phyloP scores from a whole-genome alignment of 208 protist species.

The Ichthyophonus hoferi region DNA sequence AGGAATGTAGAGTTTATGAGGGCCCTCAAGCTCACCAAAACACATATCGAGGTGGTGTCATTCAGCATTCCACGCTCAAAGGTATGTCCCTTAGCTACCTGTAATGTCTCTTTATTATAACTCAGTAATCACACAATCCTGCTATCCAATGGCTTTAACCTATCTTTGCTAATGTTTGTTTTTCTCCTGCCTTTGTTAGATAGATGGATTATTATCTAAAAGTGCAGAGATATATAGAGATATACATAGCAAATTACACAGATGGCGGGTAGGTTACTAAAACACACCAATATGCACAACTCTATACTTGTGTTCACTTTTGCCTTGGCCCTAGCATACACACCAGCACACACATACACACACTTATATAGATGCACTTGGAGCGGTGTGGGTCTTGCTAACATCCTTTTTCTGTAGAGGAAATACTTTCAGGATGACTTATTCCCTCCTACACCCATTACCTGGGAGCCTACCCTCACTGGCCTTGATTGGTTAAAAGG shows the following conservation, averaged over 20 bases:
- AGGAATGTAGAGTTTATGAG: not conserved
- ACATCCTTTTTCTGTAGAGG: not conserved
- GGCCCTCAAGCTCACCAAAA: not conserved
- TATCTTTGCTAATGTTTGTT: too few relatives aligned
- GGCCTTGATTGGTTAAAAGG: not conserved
- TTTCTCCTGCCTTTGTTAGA: too few relatives aligned
- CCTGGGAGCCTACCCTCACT: not conserved
- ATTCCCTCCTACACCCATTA: not conserved
- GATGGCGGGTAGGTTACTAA: too few relatives aligned
- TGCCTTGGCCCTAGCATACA: not conserved
- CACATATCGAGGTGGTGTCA: not conserved
- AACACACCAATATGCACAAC: too few relatives aligned
- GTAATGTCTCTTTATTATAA: too few relatives aligned
- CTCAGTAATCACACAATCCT: too few relatives aligned
- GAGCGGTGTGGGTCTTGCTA: not conserved
- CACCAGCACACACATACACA: not conserved
- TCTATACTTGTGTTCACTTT: too few relatives aligned
- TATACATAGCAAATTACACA: too few relatives aligned
- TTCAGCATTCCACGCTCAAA: not conserved
- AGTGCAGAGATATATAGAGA: too few relatives aligned
- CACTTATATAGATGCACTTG: not conserved
- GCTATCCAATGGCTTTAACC: too few relatives aligned
- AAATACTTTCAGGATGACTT: not conserved
- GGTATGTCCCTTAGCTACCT: not conserved
- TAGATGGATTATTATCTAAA: too few relatives aligned